Evolutionary conservation across 805 yeast species (phyloP), one percentile per base, ranked within the genome.

Genomic region (Ogataea nakhonphanomensis): DNA sequence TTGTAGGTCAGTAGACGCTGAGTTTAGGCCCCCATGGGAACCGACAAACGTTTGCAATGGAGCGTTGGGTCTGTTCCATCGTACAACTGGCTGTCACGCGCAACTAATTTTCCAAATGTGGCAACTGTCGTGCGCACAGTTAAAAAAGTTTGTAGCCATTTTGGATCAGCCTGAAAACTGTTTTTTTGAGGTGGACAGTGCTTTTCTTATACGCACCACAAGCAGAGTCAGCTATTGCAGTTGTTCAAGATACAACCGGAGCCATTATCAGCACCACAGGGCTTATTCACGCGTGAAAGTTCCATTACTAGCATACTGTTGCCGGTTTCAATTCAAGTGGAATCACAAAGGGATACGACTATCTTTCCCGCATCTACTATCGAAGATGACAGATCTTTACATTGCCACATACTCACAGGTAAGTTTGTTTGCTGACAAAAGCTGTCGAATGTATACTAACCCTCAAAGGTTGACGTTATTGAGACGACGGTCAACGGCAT

Each of bases 401-500:
- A 62, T 68, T 22, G 71, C 77, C 2, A 71, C 74, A 5, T 74
- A 74, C 50, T 69, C 78, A 3, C 71, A 71, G 36, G 65, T 61
- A 50, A 43, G 65, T 59, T 17, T 20, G n/a, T 12, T 10, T 12
- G n/a, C 12, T 14, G n/a, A 9, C 9, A 12, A 13, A 28, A 10
- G 25, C 25, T 25, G 21, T 22, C 13, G 11, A 23, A 23, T 10
- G 11, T 9, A 14, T 34, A 37, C 40, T 30, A 37, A 36, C 28
- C 8, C 7, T 17, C 9, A 8, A 29, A 59, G 51, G 68, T 70
- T 1, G 78, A 74, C 37, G 79, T 74, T 6, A 72, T 61, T 55
- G 89, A 82, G 57, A 76, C 80, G 57, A 80, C 79, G 34, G 74
- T 85, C 30, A 69, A 76, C 25, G 86, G 81, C 37, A 82, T 83